phyloP scores from a whole-genome alignment of 129 eudicot genomes.

The Lactuca sativa region DNA sequence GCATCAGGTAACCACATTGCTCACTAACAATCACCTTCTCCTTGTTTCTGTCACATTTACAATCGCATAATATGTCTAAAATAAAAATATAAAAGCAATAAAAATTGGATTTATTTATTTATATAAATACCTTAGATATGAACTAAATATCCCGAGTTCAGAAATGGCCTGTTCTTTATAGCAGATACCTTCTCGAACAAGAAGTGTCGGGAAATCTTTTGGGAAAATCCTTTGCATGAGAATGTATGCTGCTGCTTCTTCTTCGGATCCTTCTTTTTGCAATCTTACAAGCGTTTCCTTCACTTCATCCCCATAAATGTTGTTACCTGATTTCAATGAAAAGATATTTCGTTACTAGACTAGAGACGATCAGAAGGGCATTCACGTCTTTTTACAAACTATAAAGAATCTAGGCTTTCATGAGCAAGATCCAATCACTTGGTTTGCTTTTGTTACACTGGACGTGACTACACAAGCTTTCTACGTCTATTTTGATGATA shows the following conservation, averaged over 20 bases:
- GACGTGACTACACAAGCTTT: too few relatives aligned
- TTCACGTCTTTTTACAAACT: not conserved
- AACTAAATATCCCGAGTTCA: conserved; percentile 79
- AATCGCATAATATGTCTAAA: not conserved
- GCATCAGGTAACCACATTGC: conserved; percentile 82
- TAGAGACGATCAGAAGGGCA: not conserved
- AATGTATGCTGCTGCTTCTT: conserved; percentile 94
- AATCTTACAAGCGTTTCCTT: conserved; percentile 58
- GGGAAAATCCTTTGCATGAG: conserved; percentile 98
- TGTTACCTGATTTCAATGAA: conserved; percentile 59
- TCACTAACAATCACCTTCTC: conserved; percentile 52
- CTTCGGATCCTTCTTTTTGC: conserved; percentile 65
- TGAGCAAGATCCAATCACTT: too few relatives aligned
- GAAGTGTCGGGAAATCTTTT: conserved; percentile 54
- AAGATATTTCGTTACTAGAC: not conserved
- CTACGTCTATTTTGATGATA: too few relatives aligned
- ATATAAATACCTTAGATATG: conserved; percentile 68
- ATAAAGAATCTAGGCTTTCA: too few relatives aligned
- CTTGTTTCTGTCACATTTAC: conserved; percentile 56
- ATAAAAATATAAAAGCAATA: not conserved
- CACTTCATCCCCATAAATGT: conserved; percentile 85
- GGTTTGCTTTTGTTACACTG: too few relatives aligned
- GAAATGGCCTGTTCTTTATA: conserved; percentile 81
- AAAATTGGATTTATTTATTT: not conserved
- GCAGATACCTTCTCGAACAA: conserved; percentile 67